A percentile compares a stretch with the other conserved stretches of the same genome.
phyloP scores from a whole-genome alignment of 129 eudicot species.

The Oenanthe sinensis region DNA sequence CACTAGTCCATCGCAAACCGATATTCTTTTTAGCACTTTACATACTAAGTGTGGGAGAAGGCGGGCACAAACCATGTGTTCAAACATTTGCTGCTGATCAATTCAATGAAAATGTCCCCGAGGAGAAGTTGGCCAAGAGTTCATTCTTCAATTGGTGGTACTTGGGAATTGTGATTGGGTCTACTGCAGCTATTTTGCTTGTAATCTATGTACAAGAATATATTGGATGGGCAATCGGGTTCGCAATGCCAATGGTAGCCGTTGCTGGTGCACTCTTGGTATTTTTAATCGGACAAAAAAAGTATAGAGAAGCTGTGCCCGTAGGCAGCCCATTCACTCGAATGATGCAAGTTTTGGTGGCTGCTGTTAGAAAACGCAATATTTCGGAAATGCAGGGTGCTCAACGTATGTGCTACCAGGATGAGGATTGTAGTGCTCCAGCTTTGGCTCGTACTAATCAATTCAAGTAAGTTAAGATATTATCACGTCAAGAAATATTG shows the following conservation, averaged over 20 bases:
- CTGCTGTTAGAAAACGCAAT: constrained; percentile 39
- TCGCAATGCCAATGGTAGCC: constrained; percentile 32
- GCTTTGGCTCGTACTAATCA: constrained; percentile 36
- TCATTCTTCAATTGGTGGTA: constrained; percentile 92
- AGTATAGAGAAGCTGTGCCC: constrained; percentile 27
- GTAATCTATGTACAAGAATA: constrained; percentile 47
- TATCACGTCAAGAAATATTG: too few relatives aligned
- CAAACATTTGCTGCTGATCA: constrained; percentile 87
- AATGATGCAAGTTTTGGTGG: constrained; percentile 51
- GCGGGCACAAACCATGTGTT: constrained; percentile 79
- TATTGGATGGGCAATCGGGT: constrained; percentile 54
- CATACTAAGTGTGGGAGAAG: constrained; percentile 48
- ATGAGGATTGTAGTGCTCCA: constrained; percentile 8
- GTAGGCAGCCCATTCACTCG: constrained; percentile 60
- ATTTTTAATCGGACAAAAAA: constrained; percentile 36
- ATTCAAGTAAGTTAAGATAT: constrained; percentile 26
- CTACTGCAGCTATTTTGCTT: constrained; percentile 30
- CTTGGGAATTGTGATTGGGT: constrained; percentile 48
- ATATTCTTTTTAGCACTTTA: constrained; percentile 60
- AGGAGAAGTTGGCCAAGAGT: constrained; percentile 48
- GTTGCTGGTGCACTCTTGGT: constrained; percentile 44
- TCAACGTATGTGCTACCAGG: constrained; percentile 19
- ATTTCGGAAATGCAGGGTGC: constrained; percentile 6
- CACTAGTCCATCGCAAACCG: constrained; percentile 17
- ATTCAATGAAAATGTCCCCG: constrained; percentile 40